These are phyloP conservation scores for Zygosaccharomyces pseudobailii DNA, from an alignment of 1,139 yeast species.

Conservation along the genomic window DNA sequence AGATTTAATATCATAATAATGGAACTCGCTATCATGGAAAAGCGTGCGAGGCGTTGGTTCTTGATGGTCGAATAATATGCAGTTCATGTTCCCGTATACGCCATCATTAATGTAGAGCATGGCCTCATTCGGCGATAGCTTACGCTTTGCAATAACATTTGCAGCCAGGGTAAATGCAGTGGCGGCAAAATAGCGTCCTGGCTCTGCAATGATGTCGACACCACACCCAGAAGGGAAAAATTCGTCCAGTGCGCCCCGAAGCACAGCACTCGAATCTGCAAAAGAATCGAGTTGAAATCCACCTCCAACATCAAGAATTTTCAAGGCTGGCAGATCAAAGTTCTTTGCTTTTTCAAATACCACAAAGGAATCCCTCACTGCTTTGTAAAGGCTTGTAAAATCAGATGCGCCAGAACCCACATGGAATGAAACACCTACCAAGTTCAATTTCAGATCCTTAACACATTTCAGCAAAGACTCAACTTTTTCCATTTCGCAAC, in stretches of 20 bases:
- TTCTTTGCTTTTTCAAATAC: constrained; percentile 61
- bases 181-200: constrained; percentile 88
- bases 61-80: constrained; percentile 90
- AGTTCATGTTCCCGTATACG: constrained; percentile 91
- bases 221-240: constrained; percentile 49
- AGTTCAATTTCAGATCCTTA: constrained; percentile 52
- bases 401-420: constrained; percentile 93
- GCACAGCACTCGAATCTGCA: constrained; percentile 53
- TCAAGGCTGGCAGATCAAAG: constrained; percentile 23
- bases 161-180: constrained; percentile 81
- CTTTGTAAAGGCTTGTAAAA: constrained; percentile 59
- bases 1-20: constrained; percentile 37
- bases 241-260: constrained; percentile 51
- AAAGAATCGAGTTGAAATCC: constrained; percentile 77
- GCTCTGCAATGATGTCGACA: constrained; percentile 78
- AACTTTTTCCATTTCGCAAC: constrained; percentile 63
- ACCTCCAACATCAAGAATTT: constrained; percentile 83
- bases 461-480: constrained; percentile 58
- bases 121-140: constrained; percentile 28
- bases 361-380: constrained; percentile 63
- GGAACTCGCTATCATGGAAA: constrained; percentile 48
- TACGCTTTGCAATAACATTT: constrained; percentile 78
- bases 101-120: constrained; percentile 89
- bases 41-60: constrained; percentile 66
- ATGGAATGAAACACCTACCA: constrained; percentile 90